These are phyloP conservation scores for Aspergillus fumigatus DNA, from an alignment of 2,329 filamentous ascomycete species.

Conservation along the genomic window DNA sequence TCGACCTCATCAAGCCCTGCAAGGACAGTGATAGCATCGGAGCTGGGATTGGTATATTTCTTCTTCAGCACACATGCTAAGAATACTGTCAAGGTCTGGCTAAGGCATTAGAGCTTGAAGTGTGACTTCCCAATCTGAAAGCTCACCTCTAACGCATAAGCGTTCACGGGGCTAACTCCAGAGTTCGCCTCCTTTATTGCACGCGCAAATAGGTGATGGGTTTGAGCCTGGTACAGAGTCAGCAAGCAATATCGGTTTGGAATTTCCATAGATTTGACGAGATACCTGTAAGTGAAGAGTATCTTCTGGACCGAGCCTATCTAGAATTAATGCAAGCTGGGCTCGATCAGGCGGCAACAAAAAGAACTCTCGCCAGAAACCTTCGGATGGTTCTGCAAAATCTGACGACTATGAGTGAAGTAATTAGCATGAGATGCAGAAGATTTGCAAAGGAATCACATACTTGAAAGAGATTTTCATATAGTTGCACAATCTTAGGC, in stretches of 20 bases:
- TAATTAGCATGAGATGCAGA: conserved; percentile 2
- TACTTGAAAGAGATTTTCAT: conserved; percentile 72
- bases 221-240: conserved; percentile 50
- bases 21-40: conserved; percentile 86
- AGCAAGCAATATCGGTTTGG: conserved; percentile 10
- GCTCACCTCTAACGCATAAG: conserved; percentile 78
- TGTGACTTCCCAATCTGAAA: conserved; percentile 2
- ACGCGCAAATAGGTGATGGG: conserved; percentile 70
- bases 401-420: conserved; percentile 54
- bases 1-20: conserved; percentile 88
- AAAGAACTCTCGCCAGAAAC: conserved; percentile 97
- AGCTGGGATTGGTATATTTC: conserved; percentile 90
- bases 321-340: conserved; percentile 64
- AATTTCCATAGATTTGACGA: no score
- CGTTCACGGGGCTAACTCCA: conserved; percentile 57
- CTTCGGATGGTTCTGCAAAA: conserved; percentile 69
- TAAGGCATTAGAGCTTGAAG: conserved; percentile 38
- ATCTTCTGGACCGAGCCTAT: conserved; percentile 66
- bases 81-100: conserved; percentile 82
- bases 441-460: conserved; percentile 9
- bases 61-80: conserved; percentile 77
- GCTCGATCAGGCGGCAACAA: conserved; percentile 73
- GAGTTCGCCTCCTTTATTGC: conserved; percentile 66
- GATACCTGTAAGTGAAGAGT: conserved; percentile 67
- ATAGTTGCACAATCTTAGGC: conserved; percentile 88